phyloP scores from a whole-genome alignment of 176 grass and related monocot species.

The Cenchrus fungigraminus region DNA sequence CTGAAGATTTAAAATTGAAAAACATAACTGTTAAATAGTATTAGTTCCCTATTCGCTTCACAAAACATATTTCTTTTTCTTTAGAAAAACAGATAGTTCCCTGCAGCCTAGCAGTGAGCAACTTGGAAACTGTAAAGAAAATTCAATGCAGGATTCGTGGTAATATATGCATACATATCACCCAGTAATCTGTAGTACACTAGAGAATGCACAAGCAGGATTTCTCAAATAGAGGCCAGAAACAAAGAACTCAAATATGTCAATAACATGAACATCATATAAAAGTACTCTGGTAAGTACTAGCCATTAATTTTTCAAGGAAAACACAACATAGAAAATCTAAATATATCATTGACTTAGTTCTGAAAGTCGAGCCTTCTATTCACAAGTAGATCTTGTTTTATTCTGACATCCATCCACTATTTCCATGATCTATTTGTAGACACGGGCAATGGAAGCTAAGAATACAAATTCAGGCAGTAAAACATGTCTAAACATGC shows the following conservation, averaged over 20 bases:
- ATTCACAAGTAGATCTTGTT: slow-evolving; percentile 21
- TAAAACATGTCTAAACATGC: slow-evolving; percentile 14
- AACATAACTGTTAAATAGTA: background rate
- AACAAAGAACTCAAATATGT: background rate
- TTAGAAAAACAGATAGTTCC: background rate
- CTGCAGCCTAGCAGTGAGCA: background rate
- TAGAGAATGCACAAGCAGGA: background rate
- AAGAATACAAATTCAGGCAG: slow-evolving; percentile 4
- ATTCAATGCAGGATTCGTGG: background rate
- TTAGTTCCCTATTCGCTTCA: background rate
- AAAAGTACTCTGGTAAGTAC: background rate
- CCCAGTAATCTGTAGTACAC: background rate
- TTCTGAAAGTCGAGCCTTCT: slow-evolving; percentile 3
- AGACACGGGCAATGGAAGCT: background rate
- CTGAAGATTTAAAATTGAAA: slow-evolving; percentile 14
- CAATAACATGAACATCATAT: slow-evolving; percentile 10
- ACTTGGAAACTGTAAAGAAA: background rate
- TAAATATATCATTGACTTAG: background rate
- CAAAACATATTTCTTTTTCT: background rate
- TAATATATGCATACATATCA: slow-evolving; percentile 5
- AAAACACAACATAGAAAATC: slow-evolving; percentile 5
- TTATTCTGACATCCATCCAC: slow-evolving; percentile 4
- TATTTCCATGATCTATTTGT: background rate
- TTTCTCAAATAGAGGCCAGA: slow-evolving; percentile 28
- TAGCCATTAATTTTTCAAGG: background rate